Evolutionary conservation across 1,139 yeast species (phyloP).

Genomic region (Blastobotrys raffinosifermentans): DNA sequence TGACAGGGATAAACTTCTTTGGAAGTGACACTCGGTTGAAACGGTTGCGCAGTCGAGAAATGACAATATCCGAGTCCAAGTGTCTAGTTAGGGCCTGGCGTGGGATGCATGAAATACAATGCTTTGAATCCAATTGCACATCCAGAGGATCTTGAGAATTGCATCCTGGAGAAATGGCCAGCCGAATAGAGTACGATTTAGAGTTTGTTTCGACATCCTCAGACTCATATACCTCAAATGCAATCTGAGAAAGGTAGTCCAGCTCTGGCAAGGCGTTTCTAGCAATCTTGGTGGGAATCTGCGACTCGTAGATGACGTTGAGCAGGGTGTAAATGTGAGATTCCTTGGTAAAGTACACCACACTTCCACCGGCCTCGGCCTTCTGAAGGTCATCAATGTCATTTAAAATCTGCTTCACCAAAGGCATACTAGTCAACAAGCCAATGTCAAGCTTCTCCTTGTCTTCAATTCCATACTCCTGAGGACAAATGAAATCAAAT

Average conservation of each 20-base stretch:
- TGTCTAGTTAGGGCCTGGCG: constrained; percentile 86
- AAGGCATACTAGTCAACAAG: constrained; percentile 83
- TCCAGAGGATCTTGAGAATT: constrained; percentile 97
- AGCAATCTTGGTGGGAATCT: constrained; percentile 88
- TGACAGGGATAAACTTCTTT: constrained; percentile 42
- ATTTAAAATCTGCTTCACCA: constrained; percentile 78
- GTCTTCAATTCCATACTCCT: constrained; percentile 95
- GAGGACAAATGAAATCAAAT: constrained; percentile 97
- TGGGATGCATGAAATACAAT: constrained; percentile 94
- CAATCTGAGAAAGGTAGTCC: constrained; percentile 91
- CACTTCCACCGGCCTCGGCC: constrained; percentile 65
- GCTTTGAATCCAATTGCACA: constrained; percentile 92
- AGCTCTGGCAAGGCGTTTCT: constrained; percentile 94
- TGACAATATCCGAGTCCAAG: constrained; percentile 84
- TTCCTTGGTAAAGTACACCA: constrained; percentile 92
- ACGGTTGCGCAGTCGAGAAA: constrained; percentile 73
- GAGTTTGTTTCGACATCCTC: constrained; percentile 49
- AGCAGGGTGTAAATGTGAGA: constrained; percentile 91
- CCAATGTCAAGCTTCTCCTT: constrained; percentile 96
- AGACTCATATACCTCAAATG: constrained; percentile 86
- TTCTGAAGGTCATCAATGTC: constrained; percentile 79
- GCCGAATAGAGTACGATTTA: constrained; percentile 80
- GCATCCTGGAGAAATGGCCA: constrained; percentile 94
- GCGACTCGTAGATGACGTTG: constrained; percentile 89
- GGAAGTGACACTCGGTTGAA: constrained; percentile 88